Evolutionary conservation across 2,329 filamentous ascomycete species (phyloP).

Genomic region (Stagonosporopsis vannaccii): DNA sequence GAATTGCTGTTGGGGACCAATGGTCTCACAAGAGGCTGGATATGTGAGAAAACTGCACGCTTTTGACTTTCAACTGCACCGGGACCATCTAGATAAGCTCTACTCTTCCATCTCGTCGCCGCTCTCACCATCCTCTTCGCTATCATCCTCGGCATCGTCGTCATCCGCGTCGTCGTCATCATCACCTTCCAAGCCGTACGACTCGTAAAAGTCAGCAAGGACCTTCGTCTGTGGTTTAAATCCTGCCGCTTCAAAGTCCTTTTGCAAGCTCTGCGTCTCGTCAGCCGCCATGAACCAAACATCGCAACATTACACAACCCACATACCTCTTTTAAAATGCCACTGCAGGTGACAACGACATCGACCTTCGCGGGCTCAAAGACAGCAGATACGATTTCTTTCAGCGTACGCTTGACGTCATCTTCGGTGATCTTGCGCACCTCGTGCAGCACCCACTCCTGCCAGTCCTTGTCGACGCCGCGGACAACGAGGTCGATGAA

Average conservation of each 20-base stretch:
- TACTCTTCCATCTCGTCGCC: constrained; percentile 41
- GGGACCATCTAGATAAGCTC: neutral
- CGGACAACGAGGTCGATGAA: constrained; percentile 84
- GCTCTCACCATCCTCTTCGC: constrained; percentile 59
- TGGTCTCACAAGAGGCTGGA: too few species aligned
- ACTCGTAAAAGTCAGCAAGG: constrained; percentile 83
- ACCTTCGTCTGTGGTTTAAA: constrained; percentile 80
- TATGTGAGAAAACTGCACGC: too few species aligned
- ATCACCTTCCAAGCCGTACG: constrained; percentile 78
- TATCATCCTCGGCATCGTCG: constrained; percentile 57
- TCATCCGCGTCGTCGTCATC: constrained; percentile 68
- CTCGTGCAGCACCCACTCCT: constrained; percentile 75
- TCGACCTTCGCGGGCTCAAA: constrained; percentile 85
- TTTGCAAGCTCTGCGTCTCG: constrained; percentile 70
- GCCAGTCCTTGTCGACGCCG: constrained; percentile 78
- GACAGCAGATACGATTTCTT: constrained; percentile 76
- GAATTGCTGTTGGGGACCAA: too few species aligned
- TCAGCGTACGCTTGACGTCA: constrained; percentile 77
- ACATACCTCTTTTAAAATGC: constrained; percentile 82
- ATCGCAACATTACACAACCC: neutral
- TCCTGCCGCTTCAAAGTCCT: constrained; percentile 75
- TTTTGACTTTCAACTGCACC: too few species aligned
- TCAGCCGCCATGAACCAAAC: neutral
- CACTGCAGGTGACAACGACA: constrained; percentile 86
- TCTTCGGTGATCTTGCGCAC: constrained; percentile 78